Conservation (phyloP, 257 asterid species). For the Solanum clarkiae region DNA sequence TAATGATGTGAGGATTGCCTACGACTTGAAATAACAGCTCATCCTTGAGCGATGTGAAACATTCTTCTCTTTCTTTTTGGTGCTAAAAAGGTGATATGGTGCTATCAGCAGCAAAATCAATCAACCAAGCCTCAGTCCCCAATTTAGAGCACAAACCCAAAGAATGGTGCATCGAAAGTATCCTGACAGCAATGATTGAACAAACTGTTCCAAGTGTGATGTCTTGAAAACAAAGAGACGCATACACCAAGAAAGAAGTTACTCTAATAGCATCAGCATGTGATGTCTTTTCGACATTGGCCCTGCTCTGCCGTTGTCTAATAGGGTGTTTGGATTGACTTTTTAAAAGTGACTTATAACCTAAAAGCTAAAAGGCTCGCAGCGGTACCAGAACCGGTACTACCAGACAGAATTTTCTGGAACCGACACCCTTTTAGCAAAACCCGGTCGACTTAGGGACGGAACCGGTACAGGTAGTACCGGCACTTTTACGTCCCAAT, state of each 20-base stretch:
- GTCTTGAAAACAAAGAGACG: background rate
- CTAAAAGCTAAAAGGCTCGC: too few relatives aligned
- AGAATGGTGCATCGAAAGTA: background rate
- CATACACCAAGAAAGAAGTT: background rate
- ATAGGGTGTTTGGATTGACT: background rate
- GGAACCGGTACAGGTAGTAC: too few relatives aligned
- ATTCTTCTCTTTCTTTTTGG: background rate
- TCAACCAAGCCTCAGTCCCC: background rate
- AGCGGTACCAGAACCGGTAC: too few relatives aligned
- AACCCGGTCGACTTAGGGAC: too few relatives aligned
- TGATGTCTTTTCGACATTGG: background rate
- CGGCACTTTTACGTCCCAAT: too few relatives aligned
- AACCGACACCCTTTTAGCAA: too few relatives aligned
- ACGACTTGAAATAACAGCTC: background rate
- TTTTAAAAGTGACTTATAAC: too few relatives aligned
- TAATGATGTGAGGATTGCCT: background rate
- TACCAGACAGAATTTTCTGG: too few relatives aligned
- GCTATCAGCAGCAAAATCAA: background rate
- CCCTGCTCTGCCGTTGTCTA: background rate
- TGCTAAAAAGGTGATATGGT: background rate
- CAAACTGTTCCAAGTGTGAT: background rate
- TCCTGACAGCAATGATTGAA: background rate
- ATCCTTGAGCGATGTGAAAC: background rate
- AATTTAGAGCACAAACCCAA: background rate
- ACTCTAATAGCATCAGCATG: background rate